These are phyloP conservation scores for Geosmithia putterillii DNA, from an alignment of 2,329 filamentous ascomycete species.

Conservation along the genomic window DNA sequence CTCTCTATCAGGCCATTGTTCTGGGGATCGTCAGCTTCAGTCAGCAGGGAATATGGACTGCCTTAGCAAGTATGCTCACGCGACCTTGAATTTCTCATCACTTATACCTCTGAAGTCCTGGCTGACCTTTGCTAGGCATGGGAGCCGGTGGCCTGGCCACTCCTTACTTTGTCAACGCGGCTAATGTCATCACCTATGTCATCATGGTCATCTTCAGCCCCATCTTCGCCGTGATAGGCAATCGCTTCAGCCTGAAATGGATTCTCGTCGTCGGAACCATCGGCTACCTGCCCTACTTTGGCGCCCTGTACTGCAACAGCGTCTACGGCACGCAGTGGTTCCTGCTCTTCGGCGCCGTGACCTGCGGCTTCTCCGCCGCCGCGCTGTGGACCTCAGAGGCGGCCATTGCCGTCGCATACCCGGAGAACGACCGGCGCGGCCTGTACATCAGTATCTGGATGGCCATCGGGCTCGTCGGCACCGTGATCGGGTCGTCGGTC, in stretches of 20 bases:
- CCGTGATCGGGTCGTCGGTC: conserved; percentile 33
- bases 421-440: conserved; percentile 31
- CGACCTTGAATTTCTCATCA: too few relatives aligned
- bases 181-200: conserved; percentile 34
- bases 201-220: conserved; percentile 32
- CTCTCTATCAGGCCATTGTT: conserved; percentile 31
- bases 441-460: conserved; percentile 29
- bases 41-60: conserved; percentile 34
- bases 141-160: neutral
- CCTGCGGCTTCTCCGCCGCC: conserved; percentile 33
- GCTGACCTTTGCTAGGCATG: too few relatives aligned
- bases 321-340: conserved; percentile 38
- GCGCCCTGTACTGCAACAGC: conserved; percentile 35
- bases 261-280: conserved; percentile 30
- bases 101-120: too few relatives aligned
- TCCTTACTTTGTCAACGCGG: conserved; percentile 26
- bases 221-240: conserved; percentile 33
- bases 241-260: conserved; percentile 32
- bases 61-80: too few relatives aligned
- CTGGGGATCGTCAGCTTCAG: conserved; percentile 30
- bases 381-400: conserved; percentile 39
- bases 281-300: conserved; percentile 34
- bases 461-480: conserved; percentile 32
- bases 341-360: conserved; percentile 32
- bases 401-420: conserved; percentile 34